Evolutionary conservation across 371 early-diverging fungal genomes (phyloP).

Genomic region (Fennellomyces sp.): DNA sequence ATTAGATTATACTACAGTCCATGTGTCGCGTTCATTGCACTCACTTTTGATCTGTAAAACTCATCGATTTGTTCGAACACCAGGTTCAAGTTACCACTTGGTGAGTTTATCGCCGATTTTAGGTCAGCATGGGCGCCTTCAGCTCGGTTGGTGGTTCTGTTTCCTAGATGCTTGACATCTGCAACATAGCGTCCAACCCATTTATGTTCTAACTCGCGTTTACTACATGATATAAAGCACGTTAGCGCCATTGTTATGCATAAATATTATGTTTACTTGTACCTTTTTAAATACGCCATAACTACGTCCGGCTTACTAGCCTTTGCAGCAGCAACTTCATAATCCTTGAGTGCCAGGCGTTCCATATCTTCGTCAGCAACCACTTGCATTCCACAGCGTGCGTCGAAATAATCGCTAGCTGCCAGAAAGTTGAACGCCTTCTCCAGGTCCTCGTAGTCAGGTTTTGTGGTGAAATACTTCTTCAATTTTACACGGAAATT

Average conservation of each 20-base stretch:
- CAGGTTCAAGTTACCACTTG: too few relatives aligned
- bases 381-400: neutral
- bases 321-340: too few relatives aligned
- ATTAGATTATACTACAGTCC: too few relatives aligned
- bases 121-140: neutral
- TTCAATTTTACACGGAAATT: neutral
- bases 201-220: neutral
- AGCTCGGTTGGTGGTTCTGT: neutral
- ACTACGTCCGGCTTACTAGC: too few relatives aligned
- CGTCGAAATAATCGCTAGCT: neutral
- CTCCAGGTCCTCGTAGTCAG: neutral
- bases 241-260: too few relatives aligned
- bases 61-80: too few relatives aligned
- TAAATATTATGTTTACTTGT: too few relatives aligned
- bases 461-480: neutral
- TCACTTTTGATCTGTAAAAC: too few relatives aligned
- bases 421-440: neutral
- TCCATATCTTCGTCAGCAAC: neutral
- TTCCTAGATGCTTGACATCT: neutral
- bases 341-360: too few relatives aligned
- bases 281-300: too few relatives aligned
- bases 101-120: too few relatives aligned
- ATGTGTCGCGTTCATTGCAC: too few relatives aligned
- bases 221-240: neutral
- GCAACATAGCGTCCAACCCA: neutral